Evolutionary conservation across 1,284 basidiomycete genomes (phyloP).

Genomic region (Ganoderma meredithae): DNA sequence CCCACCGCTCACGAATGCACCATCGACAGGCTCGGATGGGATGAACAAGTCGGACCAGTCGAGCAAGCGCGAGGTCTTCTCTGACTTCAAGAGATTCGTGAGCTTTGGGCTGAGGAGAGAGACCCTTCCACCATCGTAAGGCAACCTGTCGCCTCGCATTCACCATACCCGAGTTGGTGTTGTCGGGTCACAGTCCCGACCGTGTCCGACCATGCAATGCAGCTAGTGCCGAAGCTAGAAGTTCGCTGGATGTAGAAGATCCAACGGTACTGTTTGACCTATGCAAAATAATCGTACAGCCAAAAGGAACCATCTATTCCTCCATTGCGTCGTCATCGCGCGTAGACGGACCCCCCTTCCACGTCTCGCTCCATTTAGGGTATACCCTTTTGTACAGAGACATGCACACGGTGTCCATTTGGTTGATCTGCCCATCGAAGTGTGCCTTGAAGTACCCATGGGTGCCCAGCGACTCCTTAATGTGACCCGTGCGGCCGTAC

Average conservation of each 20-base stretch:
- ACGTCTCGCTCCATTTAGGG: constrained; percentile 80
- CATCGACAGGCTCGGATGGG: constrained; percentile 56
- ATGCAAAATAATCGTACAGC: constrained; percentile 20
- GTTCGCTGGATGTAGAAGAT: neutral
- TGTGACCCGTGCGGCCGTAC: constrained; percentile 91
- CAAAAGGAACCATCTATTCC: constrained; percentile 34
- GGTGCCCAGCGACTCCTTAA: constrained; percentile 93
- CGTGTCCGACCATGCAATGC: neutral
- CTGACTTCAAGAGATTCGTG: constrained; percentile 85
- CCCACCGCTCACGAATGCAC: constrained; percentile 58
- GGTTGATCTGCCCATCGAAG: constrained; percentile 94
- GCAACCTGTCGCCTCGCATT: neutral
- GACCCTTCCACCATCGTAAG: constrained; percentile 46
- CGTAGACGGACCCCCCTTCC: constrained; percentile 40
- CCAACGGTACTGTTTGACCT: constrained; percentile 13
- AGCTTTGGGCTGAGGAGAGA: constrained; percentile 85
- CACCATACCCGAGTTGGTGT: too few species aligned
- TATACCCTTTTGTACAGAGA: constrained; percentile 90
- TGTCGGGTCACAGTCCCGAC: too few species aligned
- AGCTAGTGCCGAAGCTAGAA: neutral
- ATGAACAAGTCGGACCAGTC: constrained; percentile 48
- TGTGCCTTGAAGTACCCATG: constrained; percentile 99
- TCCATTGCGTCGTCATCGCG: constrained; percentile 43
- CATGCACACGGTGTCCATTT: constrained; percentile 97
- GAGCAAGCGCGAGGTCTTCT: constrained; percentile 80